Conservation (phyloP, 176 grass and related monocot species). For the Bromus sterilis region DNA sequence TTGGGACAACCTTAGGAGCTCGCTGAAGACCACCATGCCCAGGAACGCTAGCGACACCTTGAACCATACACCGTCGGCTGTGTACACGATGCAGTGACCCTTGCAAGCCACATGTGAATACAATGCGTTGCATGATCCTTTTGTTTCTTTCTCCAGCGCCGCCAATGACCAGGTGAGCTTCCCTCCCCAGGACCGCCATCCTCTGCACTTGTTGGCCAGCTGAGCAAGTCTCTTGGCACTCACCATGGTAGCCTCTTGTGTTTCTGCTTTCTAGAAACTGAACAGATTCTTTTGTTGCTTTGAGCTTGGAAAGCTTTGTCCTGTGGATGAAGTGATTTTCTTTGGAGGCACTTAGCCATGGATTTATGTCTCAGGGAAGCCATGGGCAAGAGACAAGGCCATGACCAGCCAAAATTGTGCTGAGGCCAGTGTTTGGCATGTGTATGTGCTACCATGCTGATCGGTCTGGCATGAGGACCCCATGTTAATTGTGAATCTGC, state of each 20-base stretch:
- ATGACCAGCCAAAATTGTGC: background rate
- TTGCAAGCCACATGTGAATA: background rate
- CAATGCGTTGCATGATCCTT: background rate
- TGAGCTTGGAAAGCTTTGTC: background rate
- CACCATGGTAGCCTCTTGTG: constrained; percentile 5
- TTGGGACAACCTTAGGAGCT: constrained; percentile 4
- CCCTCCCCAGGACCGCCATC: background rate
- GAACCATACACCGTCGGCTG: constrained; percentile 13
- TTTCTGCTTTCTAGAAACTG: background rate
- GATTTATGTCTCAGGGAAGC: background rate
- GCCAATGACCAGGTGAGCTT: background rate
- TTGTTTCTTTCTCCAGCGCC: background rate
- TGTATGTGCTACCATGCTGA: background rate
- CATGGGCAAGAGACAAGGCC: background rate
- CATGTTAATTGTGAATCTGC: background rate
- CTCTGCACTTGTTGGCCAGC: constrained; percentile 32
- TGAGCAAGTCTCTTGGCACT: constrained; percentile 16
- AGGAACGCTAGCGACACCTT: constrained; percentile 35
- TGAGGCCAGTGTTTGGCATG: background rate
- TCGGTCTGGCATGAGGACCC: background rate
- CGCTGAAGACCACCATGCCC: background rate
- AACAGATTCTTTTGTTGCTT: background rate
- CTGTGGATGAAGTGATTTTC: background rate
- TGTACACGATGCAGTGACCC: constrained; percentile 40
- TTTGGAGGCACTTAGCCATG: background rate